These are phyloP conservation scores for Pisolithus albus DNA, from an alignment of 768 basidiomycete genomes.

Conservation along the genomic window DNA sequence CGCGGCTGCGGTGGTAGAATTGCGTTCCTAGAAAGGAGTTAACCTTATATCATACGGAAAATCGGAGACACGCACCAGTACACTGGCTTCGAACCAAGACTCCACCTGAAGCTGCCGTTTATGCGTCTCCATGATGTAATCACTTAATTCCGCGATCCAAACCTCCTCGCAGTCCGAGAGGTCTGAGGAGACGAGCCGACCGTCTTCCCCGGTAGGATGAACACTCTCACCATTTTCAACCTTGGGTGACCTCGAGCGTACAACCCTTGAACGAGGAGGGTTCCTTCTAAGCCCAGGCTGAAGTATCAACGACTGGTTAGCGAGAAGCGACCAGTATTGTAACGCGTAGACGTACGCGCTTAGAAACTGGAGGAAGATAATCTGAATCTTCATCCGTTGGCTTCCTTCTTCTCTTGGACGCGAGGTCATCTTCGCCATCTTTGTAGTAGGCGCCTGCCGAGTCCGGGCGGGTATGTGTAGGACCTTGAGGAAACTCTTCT, in stretches of 20 bases:
- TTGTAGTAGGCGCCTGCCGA: conserved; percentile 23
- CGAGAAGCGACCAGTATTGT: conserved; percentile 1
- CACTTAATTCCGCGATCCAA: conserved; percentile 63
- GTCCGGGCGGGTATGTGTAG: conserved; percentile 15
- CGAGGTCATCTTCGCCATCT: conserved; percentile 25
- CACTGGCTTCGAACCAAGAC: conserved; percentile 63
- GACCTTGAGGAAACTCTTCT: conserved; percentile 6
- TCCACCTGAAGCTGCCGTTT: conserved; percentile 68
- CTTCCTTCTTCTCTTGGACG: conserved; percentile 46
- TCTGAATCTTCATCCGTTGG: conserved; percentile 44
- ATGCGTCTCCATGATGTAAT: conserved; percentile 66
- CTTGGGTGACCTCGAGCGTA: conserved; percentile 23
- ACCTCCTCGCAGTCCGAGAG: conserved; percentile 75
- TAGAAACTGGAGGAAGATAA: conserved; percentile 41
- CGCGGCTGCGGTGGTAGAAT: conserved; percentile 48
- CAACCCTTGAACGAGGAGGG: conserved; percentile 33
- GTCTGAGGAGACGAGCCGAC: conserved; percentile 58
- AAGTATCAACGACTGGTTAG: conserved; percentile 1
- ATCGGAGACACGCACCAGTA: conserved; percentile 41
- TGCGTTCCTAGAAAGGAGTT: conserved; percentile 52
- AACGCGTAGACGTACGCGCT: conserved; percentile 44
- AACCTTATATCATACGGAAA: neutral
- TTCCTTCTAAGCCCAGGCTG: conserved; percentile 40
- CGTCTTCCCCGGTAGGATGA: conserved; percentile 34
- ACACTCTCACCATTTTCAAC: conserved; percentile 17